These are phyloP conservation scores for Pythium diclinum DNA, from an alignment of 352 stramenopile species.

Conservation along the genomic window DNA sequence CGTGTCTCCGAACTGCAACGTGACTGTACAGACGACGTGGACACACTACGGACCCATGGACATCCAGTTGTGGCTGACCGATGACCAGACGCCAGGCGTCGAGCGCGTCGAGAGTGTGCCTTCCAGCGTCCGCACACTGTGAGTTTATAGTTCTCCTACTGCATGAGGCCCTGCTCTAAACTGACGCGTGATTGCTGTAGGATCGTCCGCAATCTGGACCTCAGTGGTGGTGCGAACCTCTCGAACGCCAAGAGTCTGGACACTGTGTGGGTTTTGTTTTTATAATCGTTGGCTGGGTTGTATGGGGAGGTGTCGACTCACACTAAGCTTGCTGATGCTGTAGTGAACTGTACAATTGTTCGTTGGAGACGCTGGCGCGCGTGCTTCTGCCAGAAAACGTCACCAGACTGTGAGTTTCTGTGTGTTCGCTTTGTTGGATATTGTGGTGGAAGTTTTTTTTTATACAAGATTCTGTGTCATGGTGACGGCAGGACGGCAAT, in stretches of 20 bases:
- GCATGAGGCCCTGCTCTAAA: no score
- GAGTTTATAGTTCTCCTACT: not conserved
- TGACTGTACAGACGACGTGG: not conserved
- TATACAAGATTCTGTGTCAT: not conserved
- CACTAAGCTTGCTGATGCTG: not conserved
- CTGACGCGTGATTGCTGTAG: not conserved
- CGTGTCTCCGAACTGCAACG: conserved; percentile 2
- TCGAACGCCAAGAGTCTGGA: not conserved
- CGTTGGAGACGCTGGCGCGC: not conserved
- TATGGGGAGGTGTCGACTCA: not conserved
- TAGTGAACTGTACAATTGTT: not conserved
- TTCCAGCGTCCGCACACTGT: not conserved
- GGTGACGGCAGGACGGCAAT: not conserved
- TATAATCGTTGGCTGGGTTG: not conserved
- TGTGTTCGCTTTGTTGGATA: not conserved
- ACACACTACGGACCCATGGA: not conserved
- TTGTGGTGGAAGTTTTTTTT: no score
- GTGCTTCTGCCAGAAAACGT: not conserved
- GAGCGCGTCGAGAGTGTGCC: conserved; percentile 7
- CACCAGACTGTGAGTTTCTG: not conserved
- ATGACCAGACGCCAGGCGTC: not conserved
- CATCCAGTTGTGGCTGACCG: not conserved
- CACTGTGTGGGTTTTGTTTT: not conserved
- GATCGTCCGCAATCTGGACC: not conserved
- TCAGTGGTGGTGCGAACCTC: not conserved